Evolutionary conservation across 306 rosid genomes (phyloP).

Genomic region (Trichosanthes cucumerina): DNA sequence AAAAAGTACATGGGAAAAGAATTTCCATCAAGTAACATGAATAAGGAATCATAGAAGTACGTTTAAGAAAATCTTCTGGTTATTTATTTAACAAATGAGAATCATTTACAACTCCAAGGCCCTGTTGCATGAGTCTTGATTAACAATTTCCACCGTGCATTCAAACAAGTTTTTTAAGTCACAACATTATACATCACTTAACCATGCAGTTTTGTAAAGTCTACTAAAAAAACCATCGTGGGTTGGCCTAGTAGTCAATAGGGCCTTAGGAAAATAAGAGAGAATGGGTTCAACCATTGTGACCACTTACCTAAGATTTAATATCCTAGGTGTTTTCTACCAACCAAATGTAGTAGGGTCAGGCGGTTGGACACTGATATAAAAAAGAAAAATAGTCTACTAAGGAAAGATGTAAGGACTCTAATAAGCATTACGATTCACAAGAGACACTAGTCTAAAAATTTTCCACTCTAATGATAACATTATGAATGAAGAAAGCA

Average conservation of each 20-base stretch:
- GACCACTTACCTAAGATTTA: no score
- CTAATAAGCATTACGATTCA: not conserved
- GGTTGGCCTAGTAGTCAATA: no score
- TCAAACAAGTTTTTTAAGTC: not conserved
- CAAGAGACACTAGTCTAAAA: not conserved
- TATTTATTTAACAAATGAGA: not conserved
- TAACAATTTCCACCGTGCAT: not conserved
- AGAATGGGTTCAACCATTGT: no score
- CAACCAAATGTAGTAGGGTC: no score
- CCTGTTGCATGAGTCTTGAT: not conserved
- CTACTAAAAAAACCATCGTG: not conserved
- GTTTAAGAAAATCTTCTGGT: not conserved
- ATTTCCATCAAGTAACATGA: not conserved
- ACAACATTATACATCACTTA: not conserved
- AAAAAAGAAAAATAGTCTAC: not conserved
- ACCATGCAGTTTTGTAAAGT: not conserved
- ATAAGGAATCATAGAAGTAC: not conserved
- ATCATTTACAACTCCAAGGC: not conserved
- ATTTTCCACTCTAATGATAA: not conserved
- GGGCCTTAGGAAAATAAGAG: no score
- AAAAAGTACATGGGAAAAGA: not conserved
- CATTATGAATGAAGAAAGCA: not conserved
- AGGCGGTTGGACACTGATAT: no score
- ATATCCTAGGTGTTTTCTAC: no score
- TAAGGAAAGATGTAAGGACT: not conserved